Conservation (phyloP, 2,329 filamentous ascomycete species). For the Hypoxylon sp. region DNA sequence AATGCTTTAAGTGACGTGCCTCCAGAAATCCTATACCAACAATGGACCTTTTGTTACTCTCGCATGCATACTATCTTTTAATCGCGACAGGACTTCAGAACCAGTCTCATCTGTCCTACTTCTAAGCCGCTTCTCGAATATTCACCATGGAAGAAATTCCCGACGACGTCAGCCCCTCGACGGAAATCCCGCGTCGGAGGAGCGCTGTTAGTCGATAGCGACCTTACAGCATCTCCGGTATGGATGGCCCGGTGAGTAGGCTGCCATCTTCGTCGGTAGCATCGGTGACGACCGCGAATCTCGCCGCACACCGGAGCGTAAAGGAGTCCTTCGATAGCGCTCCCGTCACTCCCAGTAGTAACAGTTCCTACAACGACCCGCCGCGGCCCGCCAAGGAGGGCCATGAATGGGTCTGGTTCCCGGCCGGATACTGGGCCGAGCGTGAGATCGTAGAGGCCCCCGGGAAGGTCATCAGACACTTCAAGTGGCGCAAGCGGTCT, state of each 20-base stretch:
- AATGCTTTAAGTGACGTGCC: constrained; percentile 12
- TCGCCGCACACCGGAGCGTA: constrained; percentile 25
- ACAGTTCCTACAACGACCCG: constrained; percentile 58
- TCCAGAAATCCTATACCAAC: constrained; percentile 14
- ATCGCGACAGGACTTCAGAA: constrained; percentile 13
- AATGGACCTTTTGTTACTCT: constrained; percentile 34
- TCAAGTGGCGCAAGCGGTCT: constrained; percentile 57
- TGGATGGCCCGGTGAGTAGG: constrained; percentile 48
- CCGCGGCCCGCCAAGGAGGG: constrained; percentile 66
- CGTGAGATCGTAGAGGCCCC: constrained; percentile 54
- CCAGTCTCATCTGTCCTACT: constrained; percentile 4
- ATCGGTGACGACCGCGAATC: constrained; percentile 25
- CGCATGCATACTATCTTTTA: constrained; percentile 16
- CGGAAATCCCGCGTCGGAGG: constrained; percentile 36
- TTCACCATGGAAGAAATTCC: constrained; percentile 33
- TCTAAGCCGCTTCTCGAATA: constrained; percentile 2
- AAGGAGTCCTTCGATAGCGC: constrained; percentile 35
- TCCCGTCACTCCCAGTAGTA: constrained; percentile 18
- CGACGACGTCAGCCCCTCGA: constrained; percentile 40
- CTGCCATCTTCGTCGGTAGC: constrained; percentile 41
- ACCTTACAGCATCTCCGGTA: constrained; percentile 44
- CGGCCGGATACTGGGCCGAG: constrained; percentile 72
- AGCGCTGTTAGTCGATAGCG: constrained; percentile 43
- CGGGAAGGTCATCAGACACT: constrained; percentile 52
- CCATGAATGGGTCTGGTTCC: constrained; percentile 73